Conservation (phyloP, 257 asterid genomes). For the Solanum sparsipilum region DNA sequence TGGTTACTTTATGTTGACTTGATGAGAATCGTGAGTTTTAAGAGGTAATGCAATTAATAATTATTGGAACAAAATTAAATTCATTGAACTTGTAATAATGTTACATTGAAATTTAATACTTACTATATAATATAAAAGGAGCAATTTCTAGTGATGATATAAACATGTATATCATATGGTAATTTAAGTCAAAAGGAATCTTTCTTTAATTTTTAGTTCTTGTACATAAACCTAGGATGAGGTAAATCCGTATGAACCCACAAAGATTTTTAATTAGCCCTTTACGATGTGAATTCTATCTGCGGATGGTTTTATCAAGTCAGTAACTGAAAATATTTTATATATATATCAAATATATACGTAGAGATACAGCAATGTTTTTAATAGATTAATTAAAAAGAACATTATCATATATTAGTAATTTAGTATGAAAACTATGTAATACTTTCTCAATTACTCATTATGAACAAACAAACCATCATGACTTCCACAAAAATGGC, state of each 20-base stretch:
- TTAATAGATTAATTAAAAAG: neutral
- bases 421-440: slow-evolving; percentile 5
- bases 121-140: too few species aligned
- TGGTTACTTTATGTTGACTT: neutral
- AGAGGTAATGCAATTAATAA: neutral
- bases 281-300: too few species aligned
- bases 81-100: neutral
- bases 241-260: too few species aligned
- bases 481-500: slow-evolving; percentile 25
- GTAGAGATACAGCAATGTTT: slow-evolving; percentile 17
- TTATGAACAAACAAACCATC: slow-evolving; percentile 5
- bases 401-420: slow-evolving; percentile 10
- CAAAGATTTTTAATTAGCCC: too few species aligned
- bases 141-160: neutral
- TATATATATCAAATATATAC: neutral
- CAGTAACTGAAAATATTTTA: too few species aligned
- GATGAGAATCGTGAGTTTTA: neutral
- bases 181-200: neutral
- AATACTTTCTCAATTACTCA: slow-evolving; percentile 12
- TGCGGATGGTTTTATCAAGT: too few species aligned
- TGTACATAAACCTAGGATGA: too few species aligned
- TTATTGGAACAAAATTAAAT: neutral
- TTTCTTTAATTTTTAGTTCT: too few species aligned
- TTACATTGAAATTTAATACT: neutral
- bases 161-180: neutral